Base-by-base conservation (phyloP, 805 yeast genomes). In the Torulaspora indica region DNA sequence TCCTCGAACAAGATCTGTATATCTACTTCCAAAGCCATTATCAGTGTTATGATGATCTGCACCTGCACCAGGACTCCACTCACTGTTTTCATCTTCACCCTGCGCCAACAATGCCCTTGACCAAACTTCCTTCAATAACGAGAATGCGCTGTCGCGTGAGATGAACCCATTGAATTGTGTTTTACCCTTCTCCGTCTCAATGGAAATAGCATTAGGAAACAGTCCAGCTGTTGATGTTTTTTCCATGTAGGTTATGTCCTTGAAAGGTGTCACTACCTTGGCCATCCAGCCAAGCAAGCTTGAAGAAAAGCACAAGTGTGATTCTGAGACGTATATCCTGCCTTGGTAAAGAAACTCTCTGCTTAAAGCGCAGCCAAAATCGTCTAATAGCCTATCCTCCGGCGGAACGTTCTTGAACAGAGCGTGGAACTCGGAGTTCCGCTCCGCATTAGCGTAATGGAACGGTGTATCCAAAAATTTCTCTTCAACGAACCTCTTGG, bases 301-400 rank as follows among this genome's bases (percentile, higher is more conserved):
- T 6, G 96, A 84, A 60, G 88, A 82, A 72, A 93, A 93, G 59
- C 96, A 87, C 3, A 91, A 59, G 56, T 82, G 79, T 41, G 76
- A 75, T 51, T 86, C 90, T 14, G 95, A 78, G 7, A 93, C 74
- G 60, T 86, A 93, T 22, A 93, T 56, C 40, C 95, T 72, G 3
- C 98, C 98, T 58, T 93, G 97, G 8, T 88, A 67, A 25, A 91
- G 70, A 38, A 89, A 86, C 51, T 91, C 98, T 48, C 88, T 72
- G 51, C 90, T 83, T 43, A 91, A 67, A 0, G 97, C 96, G 70
- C 98, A 93, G 22, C 87, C 78, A 56, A 84, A 90, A 55, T 89
- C 97, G 57, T 88, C 96, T 28, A 91, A 61, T 12, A 91, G 67
- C 40, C 82, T 70, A 56, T 91, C 97, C 36, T 78, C 75, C 18